These are phyloP conservation scores for Pestalotiopsis sp. DNA, from an alignment of 2,329 filamentous ascomycete genomes.

Conservation along the genomic window DNA sequence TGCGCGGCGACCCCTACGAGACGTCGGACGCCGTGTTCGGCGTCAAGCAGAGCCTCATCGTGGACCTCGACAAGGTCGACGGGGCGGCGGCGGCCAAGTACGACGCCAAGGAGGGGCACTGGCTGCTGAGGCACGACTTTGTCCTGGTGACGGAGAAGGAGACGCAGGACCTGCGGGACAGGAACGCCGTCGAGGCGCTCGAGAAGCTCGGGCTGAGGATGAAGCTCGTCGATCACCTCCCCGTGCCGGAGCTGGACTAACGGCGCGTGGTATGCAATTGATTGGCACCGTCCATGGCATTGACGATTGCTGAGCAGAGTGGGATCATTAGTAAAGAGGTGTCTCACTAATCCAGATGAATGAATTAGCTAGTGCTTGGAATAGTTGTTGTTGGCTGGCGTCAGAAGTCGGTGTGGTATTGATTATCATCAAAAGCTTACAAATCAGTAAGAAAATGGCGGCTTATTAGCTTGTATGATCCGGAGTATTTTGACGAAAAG, in stretches of 20 bases:
- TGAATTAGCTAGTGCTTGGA: background rate
- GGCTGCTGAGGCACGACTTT: conserved; percentile 73
- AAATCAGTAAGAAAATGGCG: background rate
- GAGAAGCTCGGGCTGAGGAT: conserved; percentile 67
- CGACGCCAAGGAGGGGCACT: conserved; percentile 63
- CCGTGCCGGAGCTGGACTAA: conserved; percentile 68
- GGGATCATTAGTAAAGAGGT: background rate
- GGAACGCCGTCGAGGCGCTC: conserved; percentile 67
- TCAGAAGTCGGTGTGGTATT: background rate
- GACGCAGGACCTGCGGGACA: conserved; percentile 65
- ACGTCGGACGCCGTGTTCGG: conserved; percentile 85
- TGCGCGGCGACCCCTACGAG: conserved; percentile 79
- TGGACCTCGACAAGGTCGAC: conserved; percentile 59
- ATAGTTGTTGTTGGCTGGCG: background rate
- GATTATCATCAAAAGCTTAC: background rate
- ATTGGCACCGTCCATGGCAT: background rate
- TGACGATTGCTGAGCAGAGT: background rate
- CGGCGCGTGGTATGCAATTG: background rate
- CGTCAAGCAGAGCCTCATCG: conserved; percentile 78
- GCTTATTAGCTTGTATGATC: background rate
- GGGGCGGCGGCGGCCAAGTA: conserved; percentile 62
- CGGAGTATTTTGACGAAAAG: background rate
- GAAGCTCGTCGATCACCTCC: conserved; percentile 75
- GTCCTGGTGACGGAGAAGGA: conserved; percentile 75
- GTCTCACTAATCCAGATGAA: background rate